Base-by-base conservation (phyloP, 352 stramenopile species). In the Globisporangium heterothallicum region DNA sequence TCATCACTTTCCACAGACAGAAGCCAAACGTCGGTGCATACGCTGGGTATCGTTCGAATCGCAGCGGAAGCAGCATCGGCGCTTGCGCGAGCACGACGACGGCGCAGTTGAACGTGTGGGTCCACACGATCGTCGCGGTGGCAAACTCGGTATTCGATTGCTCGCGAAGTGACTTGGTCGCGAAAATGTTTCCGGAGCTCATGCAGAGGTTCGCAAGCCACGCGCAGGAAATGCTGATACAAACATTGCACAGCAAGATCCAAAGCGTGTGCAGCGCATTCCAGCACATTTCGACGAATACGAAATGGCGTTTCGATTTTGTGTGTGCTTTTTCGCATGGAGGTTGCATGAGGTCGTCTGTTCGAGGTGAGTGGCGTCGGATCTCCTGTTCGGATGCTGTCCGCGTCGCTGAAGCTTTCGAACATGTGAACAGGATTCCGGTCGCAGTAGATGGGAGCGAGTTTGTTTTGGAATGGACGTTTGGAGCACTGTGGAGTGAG, bases 41-140 rank as follows among this genome's bases (percentile, higher is more conserved):
- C 12, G 48, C 59, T 34, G 56, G 62, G 6, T 24, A 26, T 19
- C 2, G 19, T 6, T 60, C 26, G 29, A 74, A 71, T 9, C 46
- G 68, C 30, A 65, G 43, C 2, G 34, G 41, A 21, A 62, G 18
- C 42, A 78, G 58, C n/a, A 68, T 27, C 7, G 57, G 36, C 5
- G 62, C 32, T 7, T 74, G 66, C 3, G 62, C 26, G 10, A 74
- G 22, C 21, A 65, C 63, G 10, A 71, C 53, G 21, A 66, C 38
- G 29, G 19, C 13, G 24, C 44, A 59, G 42, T 66, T 71, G 14
- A 65, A 53, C 14, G 59, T 6, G 7, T 61, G 44, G 24, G 55
- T 68, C 65, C 63, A 78, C 14, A 70, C 30, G 6, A 73, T 53
- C 21, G 58, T 64, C 4, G 58, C 56, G 21, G 61, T 41, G 19